Base-by-base conservation (phyloP, 1,284 basidiomycete genomes). In the Pterulicium gracile region DNA sequence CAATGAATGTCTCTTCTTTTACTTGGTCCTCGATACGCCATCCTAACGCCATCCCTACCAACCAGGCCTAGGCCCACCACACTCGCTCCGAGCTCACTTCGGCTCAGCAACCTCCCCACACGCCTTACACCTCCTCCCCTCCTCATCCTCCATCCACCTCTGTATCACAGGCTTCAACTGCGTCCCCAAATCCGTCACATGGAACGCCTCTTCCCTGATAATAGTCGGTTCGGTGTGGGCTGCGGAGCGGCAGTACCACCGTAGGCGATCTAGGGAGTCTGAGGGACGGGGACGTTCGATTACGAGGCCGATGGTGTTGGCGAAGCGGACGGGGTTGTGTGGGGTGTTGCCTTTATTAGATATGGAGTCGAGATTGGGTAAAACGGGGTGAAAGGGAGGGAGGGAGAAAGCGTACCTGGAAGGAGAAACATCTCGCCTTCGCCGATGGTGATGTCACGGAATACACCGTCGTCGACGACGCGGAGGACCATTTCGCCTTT, bases 391-490 rank as follows among this genome's bases (percentile, higher is more conserved):
- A n/a, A n/a, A n/a, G n/a, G n/a, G n/a, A n/a, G n/a, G 0, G 39
- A 36, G 15, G 39, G 43, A 23, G 27, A 22, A 22, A 45, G 39
- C 74, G 47, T 51, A 90, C 92, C 86, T 42, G 93, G 93, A 17
- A 98, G 70, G 54, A 98, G 62, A 63, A 95, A 97, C 91, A 98
- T 96, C 54, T 94, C 91, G 36, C 94, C 94, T 64, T 98, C 92
- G 50, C 81, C 84, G 56, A 98, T 96, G 20, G 70, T 66, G 32
- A 98, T 87, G 59, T 98, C 94, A 56, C 74, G 72, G 63, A 97
- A 94, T 54, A 75, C 70, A n/a, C 81, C 84, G 15, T 85, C 87
- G 47, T 95, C 90, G 7, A 98, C 84, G 3, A 90, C 81, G 52
- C 88, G 81, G 34, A 97, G 70, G 10, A 90, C 67, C 89, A 97